phyloP scores from a whole-genome alignment of 805 yeast genomes.

The Cyberlindnera mrakii region DNA sequence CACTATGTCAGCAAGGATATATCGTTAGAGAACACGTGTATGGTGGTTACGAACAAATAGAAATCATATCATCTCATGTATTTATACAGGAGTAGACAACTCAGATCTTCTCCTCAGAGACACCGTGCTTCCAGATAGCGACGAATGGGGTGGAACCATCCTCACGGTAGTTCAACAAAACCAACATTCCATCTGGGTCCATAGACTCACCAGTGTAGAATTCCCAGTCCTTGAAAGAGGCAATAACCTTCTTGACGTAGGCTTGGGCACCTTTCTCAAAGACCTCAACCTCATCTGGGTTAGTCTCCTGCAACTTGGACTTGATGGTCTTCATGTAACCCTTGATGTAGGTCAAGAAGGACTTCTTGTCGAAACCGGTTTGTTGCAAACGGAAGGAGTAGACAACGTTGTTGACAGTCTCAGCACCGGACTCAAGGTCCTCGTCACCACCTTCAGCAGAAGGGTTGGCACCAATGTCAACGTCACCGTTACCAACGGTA shows the following conservation, averaged over 20 bases:
- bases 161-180: constrained; percentile 98
- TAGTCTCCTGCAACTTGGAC: constrained; percentile 80
- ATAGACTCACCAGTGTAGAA: constrained; percentile 99
- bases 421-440: constrained; percentile 75
- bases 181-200: constrained; percentile 99
- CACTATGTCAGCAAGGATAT: constrained; percentile 51
- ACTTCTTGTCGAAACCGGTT: constrained; percentile 96
- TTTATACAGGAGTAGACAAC: constrained; percentile 4
- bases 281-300: constrained; percentile 80
- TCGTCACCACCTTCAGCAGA: constrained; percentile 92
- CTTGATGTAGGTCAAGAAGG: constrained; percentile 93
- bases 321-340: constrained; percentile 97
- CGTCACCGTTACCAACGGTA: constrained; percentile 82
- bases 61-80: neutral
- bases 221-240: constrained; percentile 98
- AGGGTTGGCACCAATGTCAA: constrained; percentile 99
- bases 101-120: constrained; percentile 84
- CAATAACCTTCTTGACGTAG: constrained; percentile 93
- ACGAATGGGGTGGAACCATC: constrained; percentile 98
- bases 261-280: constrained; percentile 97
- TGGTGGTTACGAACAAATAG: constrained; percentile 26
- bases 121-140: constrained; percentile 99
- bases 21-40: constrained; percentile 67
- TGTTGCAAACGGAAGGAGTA: constrained; percentile 97
- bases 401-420: constrained; percentile 96